Percentiles rank a stretch among this genome's conserved stretches.
These are phyloP conservation scores for Rhizophora apiculata DNA, from an alignment of 345 rosid genomes.

Conservation along the genomic window DNA sequence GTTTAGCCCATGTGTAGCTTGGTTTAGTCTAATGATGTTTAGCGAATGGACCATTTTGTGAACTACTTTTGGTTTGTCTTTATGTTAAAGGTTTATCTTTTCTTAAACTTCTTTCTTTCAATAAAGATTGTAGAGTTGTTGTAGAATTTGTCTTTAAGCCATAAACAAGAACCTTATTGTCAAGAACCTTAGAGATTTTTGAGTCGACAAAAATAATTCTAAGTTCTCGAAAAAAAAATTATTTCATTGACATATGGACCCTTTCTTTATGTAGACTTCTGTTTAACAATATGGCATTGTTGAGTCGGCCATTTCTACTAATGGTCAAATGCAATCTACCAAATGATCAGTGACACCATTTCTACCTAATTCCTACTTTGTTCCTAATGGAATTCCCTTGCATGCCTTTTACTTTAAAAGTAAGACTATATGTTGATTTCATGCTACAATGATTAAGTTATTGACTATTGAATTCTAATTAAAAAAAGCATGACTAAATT, in stretches of 20 bases:
- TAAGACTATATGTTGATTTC: constrained; percentile 5
- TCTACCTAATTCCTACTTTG: constrained; percentile 49
- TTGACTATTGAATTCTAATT: not conserved
- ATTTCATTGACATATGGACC: not conserved
- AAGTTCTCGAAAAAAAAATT: not conserved
- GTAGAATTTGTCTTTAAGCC: constrained; percentile 62
- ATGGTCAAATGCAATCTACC: constrained; percentile 52
- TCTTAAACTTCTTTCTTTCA: constrained; percentile 40
- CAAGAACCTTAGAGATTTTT: constrained; percentile 53
- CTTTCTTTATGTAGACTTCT: constrained; percentile 33
- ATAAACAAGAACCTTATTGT: constrained; percentile 51
- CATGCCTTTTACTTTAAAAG: constrained; percentile 47
- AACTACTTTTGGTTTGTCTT: not conserved
- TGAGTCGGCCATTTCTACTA: constrained; percentile 34
- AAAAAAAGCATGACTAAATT: no score
- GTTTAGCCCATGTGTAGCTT: not conserved
- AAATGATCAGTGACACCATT: constrained; percentile 57
- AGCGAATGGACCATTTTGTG: no score
- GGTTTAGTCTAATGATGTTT: not conserved
- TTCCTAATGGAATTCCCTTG: constrained; percentile 38
- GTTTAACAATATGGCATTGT: constrained; percentile 63
- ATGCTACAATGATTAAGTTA: no score
- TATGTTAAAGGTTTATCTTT: no score
- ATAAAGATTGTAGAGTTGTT: constrained; percentile 67
- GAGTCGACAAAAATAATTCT: constrained; percentile 51